Evolutionary conservation across 1,139 yeast genomes (phyloP), one percentile per base, ranked within the genome.

Genomic region (Hyphopichia khmerensis): DNA sequence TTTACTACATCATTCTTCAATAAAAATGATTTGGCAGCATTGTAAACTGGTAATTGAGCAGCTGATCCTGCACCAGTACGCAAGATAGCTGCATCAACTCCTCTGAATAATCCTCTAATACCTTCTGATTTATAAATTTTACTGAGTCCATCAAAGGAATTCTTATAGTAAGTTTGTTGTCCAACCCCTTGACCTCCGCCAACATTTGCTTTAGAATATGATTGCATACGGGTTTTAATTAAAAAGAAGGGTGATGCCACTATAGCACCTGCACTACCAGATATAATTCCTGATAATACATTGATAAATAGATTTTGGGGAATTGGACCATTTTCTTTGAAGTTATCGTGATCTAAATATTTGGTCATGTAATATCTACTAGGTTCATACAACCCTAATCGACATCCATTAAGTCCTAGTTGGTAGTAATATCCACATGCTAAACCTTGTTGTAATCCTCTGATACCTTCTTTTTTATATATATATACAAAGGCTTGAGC

Each of bases 21-120:
- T 40, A 84, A 62, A 50, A 79, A 72, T 49, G 75, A 67, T 64
- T 93, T 93, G 41, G 91, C 80, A 50, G 79, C 79, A 63, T 84
- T 87, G 67, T 93, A 93, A 40, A 90, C 81, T n/a, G 99, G 98
- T 54, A 93, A 72, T 69, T 93, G 99, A 26, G 90, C 97, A 31
- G 96, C 79, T 10, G 98, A 91, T 2, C 99, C 99, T 39, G 93
- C 87, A 56, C 97, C 96, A 1, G 99, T 93, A 64, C 99, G 79
- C 49, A 93, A 68, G 37, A 90, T 79, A 1, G 99, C 98, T 3
- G 99, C 96, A 60, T 89, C 96, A 3, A 90, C 89, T 48, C 99
- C 99, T 48, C 96, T 75, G 65, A 82, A 91, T 47, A 87, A 71
- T 2, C 97, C 98, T 43, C 64, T 67, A 47, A 89, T 39, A 3